Percentiles rank a stretch among this genome's conserved stretches.
Evolutionary conservation across 257 asterid genomes (phyloP).

Genomic region (Gentiana macrophylla): DNA sequence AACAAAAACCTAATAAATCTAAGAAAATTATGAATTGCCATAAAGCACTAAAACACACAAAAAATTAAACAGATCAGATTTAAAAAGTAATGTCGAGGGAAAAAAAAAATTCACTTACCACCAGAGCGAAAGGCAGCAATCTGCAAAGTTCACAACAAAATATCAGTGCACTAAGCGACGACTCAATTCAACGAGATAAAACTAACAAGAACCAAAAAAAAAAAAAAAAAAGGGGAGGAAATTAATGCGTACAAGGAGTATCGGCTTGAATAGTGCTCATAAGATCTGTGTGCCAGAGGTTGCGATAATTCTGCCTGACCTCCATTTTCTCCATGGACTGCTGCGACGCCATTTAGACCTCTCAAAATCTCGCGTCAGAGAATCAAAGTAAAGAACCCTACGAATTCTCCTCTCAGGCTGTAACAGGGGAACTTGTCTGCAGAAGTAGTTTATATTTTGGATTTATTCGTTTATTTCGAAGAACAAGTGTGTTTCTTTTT

Average conservation of each 20-base stretch:
- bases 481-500: neutral
- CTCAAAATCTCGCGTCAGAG: neutral
- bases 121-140: conserved; percentile 88
- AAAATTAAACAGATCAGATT: conserved; percentile 11
- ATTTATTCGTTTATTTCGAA: too few species aligned
- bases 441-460: too few species aligned
- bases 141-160: conserved; percentile 30
- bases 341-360: conserved; percentile 55
- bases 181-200: neutral
- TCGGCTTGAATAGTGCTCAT: conserved; percentile 61
- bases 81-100: neutral
- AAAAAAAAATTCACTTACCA: conserved; percentile 50
- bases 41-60: neutral
- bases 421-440: too few species aligned
- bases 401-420: too few species aligned
- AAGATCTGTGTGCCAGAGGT: conserved; percentile 98
- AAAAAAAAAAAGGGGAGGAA: neutral
- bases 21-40: too few species aligned
- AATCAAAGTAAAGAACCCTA: too few species aligned
- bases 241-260: conserved; percentile 54
- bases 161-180: too few species aligned
- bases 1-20: neutral
- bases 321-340: conserved; percentile 72
- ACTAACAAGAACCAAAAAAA: too few species aligned
- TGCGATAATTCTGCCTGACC: conserved; percentile 78